These are phyloP conservation scores for Chrysoporthe cubensis DNA, from an alignment of 2,329 filamentous ascomycete genomes.

Conservation along the genomic window DNA sequence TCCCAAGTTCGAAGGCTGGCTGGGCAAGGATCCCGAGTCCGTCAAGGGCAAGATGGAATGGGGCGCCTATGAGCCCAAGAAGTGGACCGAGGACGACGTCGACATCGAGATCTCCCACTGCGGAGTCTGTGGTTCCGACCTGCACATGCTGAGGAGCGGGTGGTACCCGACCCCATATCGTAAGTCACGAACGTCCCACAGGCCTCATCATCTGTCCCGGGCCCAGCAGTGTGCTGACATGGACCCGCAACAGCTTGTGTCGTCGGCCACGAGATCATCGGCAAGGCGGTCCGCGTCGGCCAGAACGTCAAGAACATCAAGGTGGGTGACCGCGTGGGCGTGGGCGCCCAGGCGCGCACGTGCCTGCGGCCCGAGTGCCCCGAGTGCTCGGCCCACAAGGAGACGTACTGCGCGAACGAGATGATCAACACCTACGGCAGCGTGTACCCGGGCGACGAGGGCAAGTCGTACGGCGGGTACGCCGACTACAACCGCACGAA, in stretches of 20 bases:
- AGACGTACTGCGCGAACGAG: slow-evolving; percentile 43
- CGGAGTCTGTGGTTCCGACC: slow-evolving; percentile 63
- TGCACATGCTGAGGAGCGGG: slow-evolving; percentile 58
- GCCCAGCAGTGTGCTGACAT: not conserved
- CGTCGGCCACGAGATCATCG: slow-evolving; percentile 65
- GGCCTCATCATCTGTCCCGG: not conserved
- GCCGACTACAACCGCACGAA: slow-evolving; percentile 40
- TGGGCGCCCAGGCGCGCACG: slow-evolving; percentile 60
- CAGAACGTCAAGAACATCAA: slow-evolving; percentile 50
- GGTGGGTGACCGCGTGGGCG: slow-evolving; percentile 63
- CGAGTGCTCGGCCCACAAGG: slow-evolving; percentile 42
- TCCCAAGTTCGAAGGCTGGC: slow-evolving; percentile 50
- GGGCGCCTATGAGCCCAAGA: slow-evolving; percentile 59
- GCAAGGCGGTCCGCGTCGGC: slow-evolving; percentile 55
- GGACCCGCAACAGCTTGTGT: slow-evolving; percentile 43
- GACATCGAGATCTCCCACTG: slow-evolving; percentile 66
- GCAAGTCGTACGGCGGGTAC: slow-evolving; percentile 62
- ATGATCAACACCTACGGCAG: slow-evolving; percentile 56
- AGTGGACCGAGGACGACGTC: slow-evolving; percentile 63
- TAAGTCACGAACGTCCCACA: slow-evolving; percentile 32
- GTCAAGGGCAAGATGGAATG: slow-evolving; percentile 54
- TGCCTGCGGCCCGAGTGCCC: slow-evolving; percentile 52
- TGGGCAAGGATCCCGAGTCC: slow-evolving; percentile 43
- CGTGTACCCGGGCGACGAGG: slow-evolving; percentile 52
- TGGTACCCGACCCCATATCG: slow-evolving; percentile 48